These are phyloP conservation scores for Fistulinella staudtii DNA, from an alignment of 1,284 basidiomycete species.

Conservation along the genomic window DNA sequence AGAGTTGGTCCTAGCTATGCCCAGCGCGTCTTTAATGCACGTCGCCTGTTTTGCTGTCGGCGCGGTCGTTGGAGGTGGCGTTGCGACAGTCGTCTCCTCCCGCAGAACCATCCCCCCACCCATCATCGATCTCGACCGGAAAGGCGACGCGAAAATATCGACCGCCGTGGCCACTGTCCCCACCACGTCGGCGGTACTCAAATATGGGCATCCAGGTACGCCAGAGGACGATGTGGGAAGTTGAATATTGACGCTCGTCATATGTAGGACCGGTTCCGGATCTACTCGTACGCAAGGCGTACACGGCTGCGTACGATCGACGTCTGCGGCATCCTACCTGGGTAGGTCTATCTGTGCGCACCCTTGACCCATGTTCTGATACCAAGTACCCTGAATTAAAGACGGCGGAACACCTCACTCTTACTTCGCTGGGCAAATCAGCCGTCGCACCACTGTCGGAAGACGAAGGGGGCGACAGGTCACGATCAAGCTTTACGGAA, in stretches of 20 bases:
- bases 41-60: slow-evolving; percentile 72
- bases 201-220: slow-evolving; percentile 70
- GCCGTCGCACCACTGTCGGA: slow-evolving; percentile 29
- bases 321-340: slow-evolving; percentile 89
- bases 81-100: slow-evolving; percentile 46
- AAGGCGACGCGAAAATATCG: slow-evolving; percentile 33
- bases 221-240: too few species aligned
- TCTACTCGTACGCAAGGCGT: slow-evolving; percentile 74
- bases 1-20: too few species aligned
- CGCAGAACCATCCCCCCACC: slow-evolving; percentile 24
- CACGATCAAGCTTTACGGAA: slow-evolving; percentile 83
- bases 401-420: slow-evolving; percentile 92
- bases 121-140: slow-evolving; percentile 37
- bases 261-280: slow-evolving; percentile 78
- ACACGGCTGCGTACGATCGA: slow-evolving; percentile 89
- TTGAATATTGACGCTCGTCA: too few species aligned
- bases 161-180: slow-evolving; percentile 19
- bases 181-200: slow-evolving; percentile 44
- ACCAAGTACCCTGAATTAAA: slow-evolving; percentile 33
- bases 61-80: slow-evolving; percentile 64
- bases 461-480: slow-evolving; percentile 57
- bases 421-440: slow-evolving; percentile 64
- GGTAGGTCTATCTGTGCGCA: slow-evolving; percentile 45
- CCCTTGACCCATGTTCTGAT: not conserved
- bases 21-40: slow-evolving; percentile 45